Conservation (phyloP, 2,329 filamentous ascomycete species). For the Colletotrichum higginsianum region DNA sequence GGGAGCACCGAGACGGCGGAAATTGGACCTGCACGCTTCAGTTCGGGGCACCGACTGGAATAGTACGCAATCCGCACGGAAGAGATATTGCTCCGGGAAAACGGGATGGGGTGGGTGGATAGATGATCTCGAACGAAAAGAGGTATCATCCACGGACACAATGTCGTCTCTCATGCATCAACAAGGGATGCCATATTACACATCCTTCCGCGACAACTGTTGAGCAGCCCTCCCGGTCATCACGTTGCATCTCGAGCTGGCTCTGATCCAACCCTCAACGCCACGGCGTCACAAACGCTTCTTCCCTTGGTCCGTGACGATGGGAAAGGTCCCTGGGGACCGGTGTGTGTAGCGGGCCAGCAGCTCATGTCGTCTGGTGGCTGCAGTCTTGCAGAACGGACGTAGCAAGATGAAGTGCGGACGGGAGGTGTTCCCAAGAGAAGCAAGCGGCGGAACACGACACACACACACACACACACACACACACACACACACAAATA, state of each 20-base stretch:
- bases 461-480: no score
- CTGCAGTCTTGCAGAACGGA: no score
- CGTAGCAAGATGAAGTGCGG: background rate
- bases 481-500: no score
- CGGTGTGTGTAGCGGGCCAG: background rate
- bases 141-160: no score
- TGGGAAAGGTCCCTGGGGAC: no score
- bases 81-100: background rate
- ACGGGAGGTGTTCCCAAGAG: background rate
- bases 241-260: background rate
- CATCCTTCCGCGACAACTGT: background rate
- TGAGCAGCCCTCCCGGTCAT: background rate
- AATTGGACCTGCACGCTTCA: background rate
- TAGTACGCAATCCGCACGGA: background rate
- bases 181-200: background rate
- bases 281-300: background rate
- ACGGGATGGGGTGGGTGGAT: no score
- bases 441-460: background rate
- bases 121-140: background rate
- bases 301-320: background rate
- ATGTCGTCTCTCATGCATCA: no score
- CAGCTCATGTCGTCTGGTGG: no score
- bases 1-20: no score
- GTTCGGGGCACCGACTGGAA: background rate
- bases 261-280: no score